phyloP scores from a whole-genome alignment of 2,329 filamentous ascomycete species.

The Trichoderma asperellum region DNA sequence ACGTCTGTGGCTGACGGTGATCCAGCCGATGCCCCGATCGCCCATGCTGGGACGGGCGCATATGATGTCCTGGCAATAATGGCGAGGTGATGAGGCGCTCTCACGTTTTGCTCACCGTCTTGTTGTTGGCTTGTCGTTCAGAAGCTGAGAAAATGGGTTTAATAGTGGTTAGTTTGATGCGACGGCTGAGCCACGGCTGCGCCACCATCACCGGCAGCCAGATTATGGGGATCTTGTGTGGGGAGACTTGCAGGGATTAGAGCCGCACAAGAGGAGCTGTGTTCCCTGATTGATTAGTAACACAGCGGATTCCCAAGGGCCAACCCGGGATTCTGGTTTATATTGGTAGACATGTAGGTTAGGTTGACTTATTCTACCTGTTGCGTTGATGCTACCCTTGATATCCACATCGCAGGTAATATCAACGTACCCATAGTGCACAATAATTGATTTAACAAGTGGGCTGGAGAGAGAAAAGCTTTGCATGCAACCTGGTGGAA shows the following conservation, averaged over 20 bases:
- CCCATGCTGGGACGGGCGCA: conserved; percentile 34
- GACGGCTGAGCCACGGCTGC: conserved; percentile 15
- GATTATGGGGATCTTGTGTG: not conserved
- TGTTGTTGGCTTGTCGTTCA: not conserved
- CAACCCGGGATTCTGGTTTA: not conserved
- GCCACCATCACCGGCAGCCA: conserved; percentile 11
- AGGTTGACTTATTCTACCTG: too few species aligned
- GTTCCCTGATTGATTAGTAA: not conserved
- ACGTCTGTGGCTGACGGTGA: conserved; percentile 39
- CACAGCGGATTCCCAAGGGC: not conserved
- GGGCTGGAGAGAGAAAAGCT: too few species aligned
- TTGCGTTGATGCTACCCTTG: too few species aligned
- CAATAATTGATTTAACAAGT: too few species aligned
- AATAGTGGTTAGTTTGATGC: not conserved
- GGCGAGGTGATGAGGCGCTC: not conserved
- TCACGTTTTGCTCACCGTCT: not conserved
- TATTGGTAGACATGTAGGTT: not conserved
- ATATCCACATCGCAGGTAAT: too few species aligned
- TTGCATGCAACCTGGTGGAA: too few species aligned
- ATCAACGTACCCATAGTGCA: too few species aligned
- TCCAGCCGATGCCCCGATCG: conserved; percentile 41
- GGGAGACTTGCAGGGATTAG: not conserved
- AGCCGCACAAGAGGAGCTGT: not conserved
- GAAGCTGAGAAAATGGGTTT: not conserved
- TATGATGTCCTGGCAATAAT: not conserved